Conservation (phyloP, 202 grass and related monocot species). For the Cymbopogon flexuosus region DNA sequence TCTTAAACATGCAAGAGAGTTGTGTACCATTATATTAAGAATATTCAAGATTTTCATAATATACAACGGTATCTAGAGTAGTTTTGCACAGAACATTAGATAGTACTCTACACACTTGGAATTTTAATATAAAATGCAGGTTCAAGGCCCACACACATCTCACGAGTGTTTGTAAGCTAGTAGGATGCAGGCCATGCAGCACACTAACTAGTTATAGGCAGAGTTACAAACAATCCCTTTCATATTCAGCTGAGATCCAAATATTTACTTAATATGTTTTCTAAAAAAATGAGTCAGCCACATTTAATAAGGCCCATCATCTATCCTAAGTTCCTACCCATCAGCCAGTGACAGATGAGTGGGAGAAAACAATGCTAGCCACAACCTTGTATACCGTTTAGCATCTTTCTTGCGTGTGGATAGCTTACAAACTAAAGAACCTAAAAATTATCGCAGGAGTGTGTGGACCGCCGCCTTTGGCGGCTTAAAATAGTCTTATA, state of each 20-base stretch:
- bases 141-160: not conserved
- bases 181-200: not conserved
- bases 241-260: not conserved
- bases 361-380: not conserved
- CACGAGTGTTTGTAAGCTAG: not conserved
- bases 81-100: not conserved
- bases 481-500: slow-evolving; percentile 8
- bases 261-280: not conserved
- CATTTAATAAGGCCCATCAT: not conserved
- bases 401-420: not conserved
- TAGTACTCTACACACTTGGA: not conserved
- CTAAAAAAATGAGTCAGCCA: not conserved
- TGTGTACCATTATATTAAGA: not conserved
- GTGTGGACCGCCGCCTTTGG: slow-evolving; percentile 29
- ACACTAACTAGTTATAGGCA: not conserved
- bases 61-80: not conserved
- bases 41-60: not conserved
- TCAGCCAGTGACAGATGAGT: not conserved
- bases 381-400: slow-evolving; percentile 4
- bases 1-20: not conserved
- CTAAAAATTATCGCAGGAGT: slow-evolving; percentile 11
- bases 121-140: not conserved
- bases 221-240: not conserved
- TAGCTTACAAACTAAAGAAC: slow-evolving; percentile 30
- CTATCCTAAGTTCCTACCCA: not conserved